Conservation (phyloP, 73 alveolate genomes). For the Paramecium caudatum region DNA sequence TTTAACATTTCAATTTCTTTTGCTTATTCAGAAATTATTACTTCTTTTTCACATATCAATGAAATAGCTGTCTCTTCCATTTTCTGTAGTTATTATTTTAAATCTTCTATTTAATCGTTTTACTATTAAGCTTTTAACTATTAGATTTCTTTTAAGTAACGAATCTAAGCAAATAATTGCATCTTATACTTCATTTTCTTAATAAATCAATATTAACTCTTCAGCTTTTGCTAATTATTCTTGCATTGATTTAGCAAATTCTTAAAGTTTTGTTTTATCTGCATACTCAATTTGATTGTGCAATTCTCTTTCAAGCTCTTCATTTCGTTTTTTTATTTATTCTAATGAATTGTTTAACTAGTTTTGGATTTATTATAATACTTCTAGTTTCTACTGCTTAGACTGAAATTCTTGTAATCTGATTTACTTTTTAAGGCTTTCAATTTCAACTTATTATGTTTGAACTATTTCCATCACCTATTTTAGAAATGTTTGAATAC, state of each 20-base stretch:
- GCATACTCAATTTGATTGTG: not conserved
- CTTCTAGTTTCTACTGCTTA: slow-evolving; percentile 24
- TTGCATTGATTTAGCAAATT: slow-evolving; percentile 4
- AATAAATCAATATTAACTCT: not conserved
- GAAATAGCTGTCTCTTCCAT: slow-evolving; percentile 55
- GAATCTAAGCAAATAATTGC: not conserved
- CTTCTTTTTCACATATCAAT: slow-evolving; percentile 22
- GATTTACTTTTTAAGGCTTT: slow-evolving; percentile 6
- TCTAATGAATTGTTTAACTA: not conserved
- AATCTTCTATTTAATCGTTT: slow-evolving; percentile 30
- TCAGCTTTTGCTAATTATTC: slow-evolving; percentile 28
- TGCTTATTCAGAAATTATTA: not conserved
- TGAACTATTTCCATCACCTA: not conserved
- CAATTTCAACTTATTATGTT: not conserved
- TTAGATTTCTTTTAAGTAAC: not conserved
- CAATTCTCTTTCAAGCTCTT: not conserved
- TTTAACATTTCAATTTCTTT: slow-evolving; percentile 19
- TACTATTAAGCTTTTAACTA: not conserved
- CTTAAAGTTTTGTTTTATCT: not conserved
- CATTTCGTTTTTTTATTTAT: not conserved
- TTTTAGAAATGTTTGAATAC: not conserved
- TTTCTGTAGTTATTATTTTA: slow-evolving; percentile 20
- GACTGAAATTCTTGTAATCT: not conserved
- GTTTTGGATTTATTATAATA: not conserved
- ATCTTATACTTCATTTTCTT: slow-evolving; percentile 28